Evolutionary conservation across 148 eudicot genomes (phyloP), one percentile per base, ranked within the genome.

Genomic region (Oxyria digyna): DNA sequence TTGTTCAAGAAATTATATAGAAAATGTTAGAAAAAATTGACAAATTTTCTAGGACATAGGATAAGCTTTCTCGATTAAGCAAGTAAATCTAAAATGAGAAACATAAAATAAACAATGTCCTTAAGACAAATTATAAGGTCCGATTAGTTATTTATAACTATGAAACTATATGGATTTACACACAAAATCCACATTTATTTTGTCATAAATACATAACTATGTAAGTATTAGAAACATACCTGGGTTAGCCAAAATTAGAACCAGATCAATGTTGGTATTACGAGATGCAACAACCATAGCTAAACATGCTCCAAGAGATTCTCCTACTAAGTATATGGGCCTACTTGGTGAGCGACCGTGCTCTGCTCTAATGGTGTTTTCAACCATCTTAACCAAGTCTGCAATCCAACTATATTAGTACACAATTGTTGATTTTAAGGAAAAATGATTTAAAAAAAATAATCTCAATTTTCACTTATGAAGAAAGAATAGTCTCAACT

Each of bases 281-380:
- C 89, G 87, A 8, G 92, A 83, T 67, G 97, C 97, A 67, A 91
- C 85, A 42, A 83, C 83, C 38, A 86, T 75, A n/a, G 97, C 91
- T 31, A 91, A 83, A 82, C 97, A 88, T 72, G 75, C 91, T 78
- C 97, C 97, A 65, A 88, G 42, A 68, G 96, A 86, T 52, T 91
- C 91, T 26, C 84, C 91, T 45, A 87, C 87, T 72, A 91, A 84
- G 82, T 91, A 91, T 70, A 88, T 82, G 13, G 96, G 97, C 74
- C 89, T 82, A 37, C 78, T 72, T 73, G 89, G 92, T 37, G 66
- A 68, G 21, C 74, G 80, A 6, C 33, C 52, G 62, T 81, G 40
- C 73, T 88, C 96, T 59, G 71, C 74, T 67, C 71, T 80, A 32
- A 87, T 74, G 15, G 81, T 76, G 41, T 70, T 38, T 55, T 70